Evolutionary conservation across 495 filamentous ascomycete genomes (phyloP).

Genomic region (Annulohypoxylon bovei): DNA sequence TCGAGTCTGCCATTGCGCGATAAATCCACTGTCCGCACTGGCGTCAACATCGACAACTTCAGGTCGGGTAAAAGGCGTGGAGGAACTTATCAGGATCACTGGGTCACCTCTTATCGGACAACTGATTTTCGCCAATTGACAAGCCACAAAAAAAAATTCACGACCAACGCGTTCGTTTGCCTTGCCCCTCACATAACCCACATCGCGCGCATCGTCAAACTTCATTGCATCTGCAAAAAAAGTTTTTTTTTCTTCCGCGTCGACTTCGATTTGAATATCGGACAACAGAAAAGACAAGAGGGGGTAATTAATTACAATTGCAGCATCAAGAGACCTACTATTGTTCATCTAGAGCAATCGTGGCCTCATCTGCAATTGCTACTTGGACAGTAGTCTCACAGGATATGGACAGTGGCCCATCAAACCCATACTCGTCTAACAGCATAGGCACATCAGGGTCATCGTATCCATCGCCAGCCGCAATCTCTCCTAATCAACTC

Average conservation of each 20-base stretch:
- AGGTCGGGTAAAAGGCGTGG: constrained; percentile 47
- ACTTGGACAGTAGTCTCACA: constrained; percentile 22
- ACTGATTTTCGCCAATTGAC: constrained; percentile 29
- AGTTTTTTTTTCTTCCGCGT: constrained; percentile 7
- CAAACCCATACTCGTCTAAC: constrained; percentile 48
- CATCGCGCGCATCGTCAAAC: constrained; percentile 27
- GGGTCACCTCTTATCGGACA: constrained; percentile 20
- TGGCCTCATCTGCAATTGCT: constrained; percentile 40
- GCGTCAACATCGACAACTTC: constrained; percentile 40
- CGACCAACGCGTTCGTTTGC: constrained; percentile 23
- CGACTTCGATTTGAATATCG: constrained; percentile 23
- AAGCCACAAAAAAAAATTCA: constrained; percentile 1
- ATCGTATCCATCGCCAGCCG: constrained; percentile 60
- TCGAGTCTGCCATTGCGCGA: constrained; percentile 40
- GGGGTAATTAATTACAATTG: constrained; percentile 27
- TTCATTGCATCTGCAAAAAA: constrained; percentile 13
- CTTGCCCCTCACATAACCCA: constrained; percentile 26
- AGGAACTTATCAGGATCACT: constrained; percentile 43
- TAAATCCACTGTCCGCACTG: constrained; percentile 41
- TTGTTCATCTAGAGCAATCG: constrained; percentile 43
- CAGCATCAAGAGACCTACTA: constrained; percentile 29
- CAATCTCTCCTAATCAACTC: constrained; percentile 67
- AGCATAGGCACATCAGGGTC: constrained; percentile 48
- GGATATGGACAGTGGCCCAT: constrained; percentile 49
- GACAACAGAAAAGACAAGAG: constrained; percentile 15